These are phyloP conservation scores for Polygonum maritimum DNA, from an alignment of 148 eudicot species.

Conservation along the genomic window DNA sequence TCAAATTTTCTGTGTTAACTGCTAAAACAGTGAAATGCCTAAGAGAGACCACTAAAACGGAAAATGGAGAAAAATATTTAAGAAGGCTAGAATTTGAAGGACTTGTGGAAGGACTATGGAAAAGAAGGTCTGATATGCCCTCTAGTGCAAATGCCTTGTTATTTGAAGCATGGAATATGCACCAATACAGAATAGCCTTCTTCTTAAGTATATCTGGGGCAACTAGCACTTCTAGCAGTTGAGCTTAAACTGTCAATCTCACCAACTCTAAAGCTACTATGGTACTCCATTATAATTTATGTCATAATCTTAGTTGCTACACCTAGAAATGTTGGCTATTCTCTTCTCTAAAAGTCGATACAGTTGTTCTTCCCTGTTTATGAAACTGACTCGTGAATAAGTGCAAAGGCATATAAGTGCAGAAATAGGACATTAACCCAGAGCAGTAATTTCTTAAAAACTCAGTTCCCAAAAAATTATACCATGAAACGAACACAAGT, in stretches of 20 bases:
- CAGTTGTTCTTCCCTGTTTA: not conserved
- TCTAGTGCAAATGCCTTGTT: not conserved
- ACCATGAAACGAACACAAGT: not conserved
- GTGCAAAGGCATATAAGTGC: not conserved
- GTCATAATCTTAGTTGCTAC: not conserved
- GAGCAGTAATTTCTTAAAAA: not conserved
- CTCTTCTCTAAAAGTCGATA: not conserved
- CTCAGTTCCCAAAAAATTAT: not conserved
- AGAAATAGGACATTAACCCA: not conserved
- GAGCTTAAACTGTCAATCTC: not conserved
- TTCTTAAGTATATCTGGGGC: not conserved
- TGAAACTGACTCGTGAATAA: not conserved
- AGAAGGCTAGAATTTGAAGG: not conserved
- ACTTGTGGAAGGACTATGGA: not conserved
- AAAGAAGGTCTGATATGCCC: not conserved
- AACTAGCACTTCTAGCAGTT: constrained; percentile 1
- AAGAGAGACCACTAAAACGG: not conserved
- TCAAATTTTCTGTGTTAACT: not conserved
- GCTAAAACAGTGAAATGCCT: not conserved
- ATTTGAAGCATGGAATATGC: not conserved
- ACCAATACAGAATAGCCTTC: not conserved
- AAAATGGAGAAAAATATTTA: not conserved
- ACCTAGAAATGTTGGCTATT: not conserved
- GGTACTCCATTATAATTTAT: not conserved
- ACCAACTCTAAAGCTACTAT: not conserved